Evolutionary conservation across 176 grass and related monocot species (phyloP), one percentile per base, ranked within the genome.

Genomic region (Guadua angustifolia): DNA sequence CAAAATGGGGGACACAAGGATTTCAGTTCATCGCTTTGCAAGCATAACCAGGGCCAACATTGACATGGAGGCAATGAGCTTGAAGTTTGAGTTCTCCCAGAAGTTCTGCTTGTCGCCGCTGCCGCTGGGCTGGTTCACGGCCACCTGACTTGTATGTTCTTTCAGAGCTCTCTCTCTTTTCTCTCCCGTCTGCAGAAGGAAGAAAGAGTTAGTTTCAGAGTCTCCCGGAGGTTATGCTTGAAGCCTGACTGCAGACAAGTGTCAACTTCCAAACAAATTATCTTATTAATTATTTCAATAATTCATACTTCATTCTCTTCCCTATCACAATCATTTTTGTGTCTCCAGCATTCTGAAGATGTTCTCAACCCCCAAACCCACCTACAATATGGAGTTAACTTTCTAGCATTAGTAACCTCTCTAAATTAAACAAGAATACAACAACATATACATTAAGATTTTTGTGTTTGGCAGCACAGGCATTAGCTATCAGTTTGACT

Each of bases 81-180:
- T 94, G 71, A 90, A 90, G 10, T 63, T 82, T 19, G 74, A 68
- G 67, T 74, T 84, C 59, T 88, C 87, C 93, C 93, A 95, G 33
- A 90, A 79, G 22, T 88, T 90, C 18, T 73, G 60, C n/a, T 84
- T 88, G 46, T 74, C 74, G 18, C 67, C 66, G 14, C 38, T 71
- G 24, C 5, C 40, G 6, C 52, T 8, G 18, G 42, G 58, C 66
- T 88, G 92, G 26, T 83, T 56, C 10, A 47, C 17, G 15, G 53
- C 55, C 79, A 86, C 21, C 45, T 81, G 73, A 81, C 83, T 79
- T 77, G 57, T 80, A 35, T 84, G 29, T 74, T 92, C 88, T 85
- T 85, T 85, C 43, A 85, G 19, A 4, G 89, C 36, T 69, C 71
- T 87, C 7, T 89, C 84, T 87, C 84, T 82, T 74, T 50, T 85